Evolutionary conservation across 179 eudicot species (phyloP).

Genomic region (Amaranthus tricolor): DNA sequence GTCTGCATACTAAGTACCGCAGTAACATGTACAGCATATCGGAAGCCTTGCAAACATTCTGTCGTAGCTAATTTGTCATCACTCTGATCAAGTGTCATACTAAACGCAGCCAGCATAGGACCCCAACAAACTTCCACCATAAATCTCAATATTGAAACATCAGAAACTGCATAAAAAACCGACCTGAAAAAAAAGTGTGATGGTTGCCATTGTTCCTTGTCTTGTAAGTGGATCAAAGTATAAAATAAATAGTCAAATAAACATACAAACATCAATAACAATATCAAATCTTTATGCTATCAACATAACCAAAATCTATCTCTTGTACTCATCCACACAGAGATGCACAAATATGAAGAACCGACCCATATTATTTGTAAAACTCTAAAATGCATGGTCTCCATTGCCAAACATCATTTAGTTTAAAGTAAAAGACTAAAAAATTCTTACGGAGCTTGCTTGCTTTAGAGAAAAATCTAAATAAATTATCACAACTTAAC

Average conservation of each 20-base stretch:
- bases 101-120: slow-evolving; percentile 98
- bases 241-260: neutral
- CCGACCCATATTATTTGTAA: neutral
- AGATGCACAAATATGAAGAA: neutral
- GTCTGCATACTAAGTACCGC: slow-evolving; percentile 96
- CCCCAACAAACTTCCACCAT: slow-evolving; percentile 99
- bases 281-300: neutral
- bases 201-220: neutral
- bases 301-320: neutral
- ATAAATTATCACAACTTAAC: too few relatives aligned
- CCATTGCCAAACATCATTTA: neutral
- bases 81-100: slow-evolving; percentile 97
- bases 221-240: neutral
- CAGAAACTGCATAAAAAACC: slow-evolving; percentile 65
- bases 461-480: too few relatives aligned
- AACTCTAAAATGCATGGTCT: neutral
- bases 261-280: neutral
- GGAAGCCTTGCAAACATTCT: slow-evolving; percentile 86
- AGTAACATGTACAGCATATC: slow-evolving; percentile 92
- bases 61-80: slow-evolving; percentile 86
- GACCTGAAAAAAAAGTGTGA: slow-evolving; percentile 52
- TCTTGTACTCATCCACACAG: neutral
- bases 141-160: slow-evolving; percentile 88
- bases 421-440: too few relatives aligned
- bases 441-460: too few relatives aligned